Percentiles rank a stretch among this genome's conserved stretches.
Evolutionary conservation across 441 rosid species (phyloP).

Genomic region (Lepidium campestre): DNA sequence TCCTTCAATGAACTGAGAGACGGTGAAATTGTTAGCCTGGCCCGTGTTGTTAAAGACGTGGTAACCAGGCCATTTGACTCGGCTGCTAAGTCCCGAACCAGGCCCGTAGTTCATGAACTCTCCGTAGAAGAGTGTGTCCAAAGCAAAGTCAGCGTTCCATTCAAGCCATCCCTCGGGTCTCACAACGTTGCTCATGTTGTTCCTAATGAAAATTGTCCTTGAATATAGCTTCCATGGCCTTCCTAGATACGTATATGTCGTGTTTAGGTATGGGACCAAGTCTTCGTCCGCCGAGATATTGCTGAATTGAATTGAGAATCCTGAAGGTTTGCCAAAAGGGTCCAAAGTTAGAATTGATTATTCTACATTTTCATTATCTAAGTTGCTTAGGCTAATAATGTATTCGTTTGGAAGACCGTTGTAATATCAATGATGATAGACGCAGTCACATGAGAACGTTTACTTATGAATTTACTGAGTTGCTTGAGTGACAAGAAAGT

Average conservation of each 20-base stretch:
- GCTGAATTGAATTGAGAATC: slow-evolving; percentile 85
- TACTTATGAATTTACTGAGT: neutral
- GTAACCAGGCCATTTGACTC: slow-evolving; percentile 85
- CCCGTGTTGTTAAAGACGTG: slow-evolving; percentile 42
- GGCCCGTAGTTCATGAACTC: slow-evolving; percentile 75
- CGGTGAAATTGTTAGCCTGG: slow-evolving; percentile 62
- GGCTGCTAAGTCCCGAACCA: slow-evolving; percentile 42
- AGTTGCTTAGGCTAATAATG: neutral
- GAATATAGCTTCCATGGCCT: slow-evolving; percentile 90
- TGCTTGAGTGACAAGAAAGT: neutral
- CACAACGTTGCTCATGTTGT: slow-evolving; percentile 44
- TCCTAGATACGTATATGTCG: slow-evolving; percentile 64
- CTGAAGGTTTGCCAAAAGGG: slow-evolving; percentile 18
- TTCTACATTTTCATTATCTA: neutral
- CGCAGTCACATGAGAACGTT: neutral
- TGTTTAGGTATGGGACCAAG: slow-evolving; percentile 42
- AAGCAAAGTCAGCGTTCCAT: slow-evolving; percentile 50
- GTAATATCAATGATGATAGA: neutral
- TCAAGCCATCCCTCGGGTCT: slow-evolving; percentile 87
- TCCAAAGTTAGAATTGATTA: neutral
- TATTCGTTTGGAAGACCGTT: neutral
- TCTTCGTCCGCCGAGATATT: slow-evolving; percentile 68
- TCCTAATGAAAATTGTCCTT: slow-evolving; percentile 64
- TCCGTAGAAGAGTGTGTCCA: slow-evolving; percentile 62
- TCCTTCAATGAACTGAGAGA: slow-evolving; percentile 69